These are phyloP conservation scores for Furcasterigmium sp. DNA, from an alignment of 2,329 filamentous ascomycete genomes.

Conservation along the genomic window DNA sequence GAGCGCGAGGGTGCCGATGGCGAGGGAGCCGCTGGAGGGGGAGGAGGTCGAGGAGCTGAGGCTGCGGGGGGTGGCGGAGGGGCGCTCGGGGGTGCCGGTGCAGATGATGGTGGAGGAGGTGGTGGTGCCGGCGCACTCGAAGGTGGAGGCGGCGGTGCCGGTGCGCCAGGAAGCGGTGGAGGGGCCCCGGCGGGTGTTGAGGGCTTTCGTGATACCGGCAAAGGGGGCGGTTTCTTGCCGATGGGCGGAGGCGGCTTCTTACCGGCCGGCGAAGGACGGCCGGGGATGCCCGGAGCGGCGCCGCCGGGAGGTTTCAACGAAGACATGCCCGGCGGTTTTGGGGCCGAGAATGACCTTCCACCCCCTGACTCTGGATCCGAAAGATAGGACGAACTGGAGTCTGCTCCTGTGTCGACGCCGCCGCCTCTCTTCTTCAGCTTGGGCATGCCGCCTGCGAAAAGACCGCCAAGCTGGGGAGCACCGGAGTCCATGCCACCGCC, in stretches of 20 bases:
- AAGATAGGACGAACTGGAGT: conserved; percentile 62
- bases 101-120: conserved; percentile 31
- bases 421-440: conserved; percentile 86
- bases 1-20: conserved; percentile 30
- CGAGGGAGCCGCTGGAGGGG: conserved; percentile 28
- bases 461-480: conserved; percentile 75
- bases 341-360: conserved; percentile 35
- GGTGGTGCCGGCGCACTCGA: conserved; percentile 30
- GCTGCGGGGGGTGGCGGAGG: conserved; percentile 34
- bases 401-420: conserved; percentile 63
- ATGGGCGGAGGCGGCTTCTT: conserved; percentile 70
- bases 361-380: conserved; percentile 68
- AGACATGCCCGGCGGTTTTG: conserved; percentile 45
- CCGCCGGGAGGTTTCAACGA: conserved; percentile 56
- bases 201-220: conserved; percentile 55
- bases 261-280: conserved; percentile 46
- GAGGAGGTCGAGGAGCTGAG: conserved; percentile 37
- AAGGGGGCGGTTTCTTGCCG: conserved; percentile 68
- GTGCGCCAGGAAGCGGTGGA: conserved; percentile 27
- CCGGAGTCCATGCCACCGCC: conserved; percentile 38
- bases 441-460: conserved; percentile 93
- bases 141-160: conserved; percentile 25
- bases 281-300: conserved; percentile 55
- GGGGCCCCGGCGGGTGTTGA: conserved; percentile 32
- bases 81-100: conserved; percentile 35